Conservation (phyloP, 345 rosid genomes). For the Eucalyptus virginea region DNA sequence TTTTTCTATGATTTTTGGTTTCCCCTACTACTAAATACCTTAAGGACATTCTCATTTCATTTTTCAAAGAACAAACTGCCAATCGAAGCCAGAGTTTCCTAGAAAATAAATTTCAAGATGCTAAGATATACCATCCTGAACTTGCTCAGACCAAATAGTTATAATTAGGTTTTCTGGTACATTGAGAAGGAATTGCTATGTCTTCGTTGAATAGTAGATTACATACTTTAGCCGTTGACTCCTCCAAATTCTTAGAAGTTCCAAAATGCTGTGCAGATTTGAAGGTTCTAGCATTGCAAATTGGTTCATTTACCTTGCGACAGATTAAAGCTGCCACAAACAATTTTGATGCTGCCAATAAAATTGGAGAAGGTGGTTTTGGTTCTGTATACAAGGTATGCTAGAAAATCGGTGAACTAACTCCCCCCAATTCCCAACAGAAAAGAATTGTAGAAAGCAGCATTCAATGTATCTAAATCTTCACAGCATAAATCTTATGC, state of each 20-base stretch:
- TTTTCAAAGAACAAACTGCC: neutral
- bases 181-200: neutral
- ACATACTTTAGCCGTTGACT: neutral
- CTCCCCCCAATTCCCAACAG: neutral
- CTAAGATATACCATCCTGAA: fast-evolving
- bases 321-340: conserved; percentile 7
- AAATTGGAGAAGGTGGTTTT: conserved; percentile 14
- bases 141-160: neutral
- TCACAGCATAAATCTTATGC: neutral
- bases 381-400: conserved; percentile 6
- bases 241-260: neutral
- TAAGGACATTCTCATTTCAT: neutral
- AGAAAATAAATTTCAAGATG: neutral
- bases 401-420: neutral
- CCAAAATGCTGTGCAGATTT: neutral
- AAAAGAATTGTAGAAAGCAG: neutral
- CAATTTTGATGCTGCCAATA: neutral
- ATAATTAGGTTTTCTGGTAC: neutral
- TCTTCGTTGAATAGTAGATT: neutral
- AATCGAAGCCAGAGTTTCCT: neutral
- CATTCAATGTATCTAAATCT: neutral
- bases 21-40: neutral
- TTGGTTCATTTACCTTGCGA: conserved; percentile 4
- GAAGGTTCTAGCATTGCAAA: neutral
- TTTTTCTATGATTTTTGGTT: neutral